These are phyloP conservation scores for Plantago elongata DNA, from an alignment of 257 asterid genomes.

Conservation along the genomic window DNA sequence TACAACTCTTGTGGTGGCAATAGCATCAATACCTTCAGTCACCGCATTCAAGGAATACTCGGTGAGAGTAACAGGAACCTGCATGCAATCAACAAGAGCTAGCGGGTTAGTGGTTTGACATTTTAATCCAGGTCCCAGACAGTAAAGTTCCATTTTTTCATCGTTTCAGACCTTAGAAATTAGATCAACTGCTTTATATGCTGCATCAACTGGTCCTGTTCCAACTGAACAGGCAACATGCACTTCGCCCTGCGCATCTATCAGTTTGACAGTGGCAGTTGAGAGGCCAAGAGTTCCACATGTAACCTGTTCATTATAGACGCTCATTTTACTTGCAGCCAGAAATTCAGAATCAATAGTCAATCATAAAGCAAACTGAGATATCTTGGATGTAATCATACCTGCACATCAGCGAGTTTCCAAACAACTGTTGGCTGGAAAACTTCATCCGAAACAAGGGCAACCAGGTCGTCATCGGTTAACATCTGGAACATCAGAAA, in stretches of 20 bases:
- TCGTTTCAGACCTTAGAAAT: slow-evolving; percentile 60
- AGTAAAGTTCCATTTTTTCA: not conserved
- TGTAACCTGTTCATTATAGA: slow-evolving; percentile 53
- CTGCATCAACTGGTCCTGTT: slow-evolving; percentile 97
- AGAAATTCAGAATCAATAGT: not conserved
- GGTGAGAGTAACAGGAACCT: slow-evolving; percentile 73
- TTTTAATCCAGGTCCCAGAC: too few relatives aligned
- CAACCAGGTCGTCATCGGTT: slow-evolving; percentile 78
- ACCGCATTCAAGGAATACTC: slow-evolving; percentile 81
- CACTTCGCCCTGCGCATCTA: slow-evolving; percentile 52
- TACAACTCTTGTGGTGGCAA: slow-evolving; percentile 77
- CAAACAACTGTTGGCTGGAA: slow-evolving; percentile 81
- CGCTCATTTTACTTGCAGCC: not conserved
- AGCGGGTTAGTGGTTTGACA: not conserved
- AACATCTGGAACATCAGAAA: slow-evolving; percentile 42
- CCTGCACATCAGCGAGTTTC: slow-evolving; percentile 86
- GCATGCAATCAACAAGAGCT: slow-evolving; percentile 8
- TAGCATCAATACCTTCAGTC: slow-evolving; percentile 93
- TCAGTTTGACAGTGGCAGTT: slow-evolving; percentile 87
- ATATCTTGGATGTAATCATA: slow-evolving; percentile 15
- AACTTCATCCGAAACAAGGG: slow-evolving; percentile 78
- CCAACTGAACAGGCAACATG: slow-evolving; percentile 86
- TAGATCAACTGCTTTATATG: slow-evolving; percentile 88
- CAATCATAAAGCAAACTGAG: slow-evolving; percentile 5
- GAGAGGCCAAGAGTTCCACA: slow-evolving; percentile 93